Base-by-base conservation (phyloP, 805 yeast genomes). In the Candida morakotiae region DNA sequence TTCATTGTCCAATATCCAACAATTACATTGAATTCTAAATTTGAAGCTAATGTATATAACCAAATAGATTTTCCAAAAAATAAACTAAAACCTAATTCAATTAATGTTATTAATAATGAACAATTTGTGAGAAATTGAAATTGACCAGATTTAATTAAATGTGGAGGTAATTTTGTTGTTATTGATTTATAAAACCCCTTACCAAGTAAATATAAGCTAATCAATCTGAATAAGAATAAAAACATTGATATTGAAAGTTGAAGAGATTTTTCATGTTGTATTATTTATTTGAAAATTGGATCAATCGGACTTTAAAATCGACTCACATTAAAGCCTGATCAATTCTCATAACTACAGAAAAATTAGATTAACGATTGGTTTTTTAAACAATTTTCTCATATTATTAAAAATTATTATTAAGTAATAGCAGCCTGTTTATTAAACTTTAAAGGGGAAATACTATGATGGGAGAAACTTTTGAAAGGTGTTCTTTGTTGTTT, bases 111-210 rank as follows among this genome's bases (percentile, higher is more conserved):
- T 5, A 43, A 18, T 28, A 54, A 40, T 21, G 53, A 42, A 28
- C 45, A 22, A 27, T 55, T 54, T 34, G 62, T 56, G 21, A 56
- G 35, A 40, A 54, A 56, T 38, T 55, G 60, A 30, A 41, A 44
- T 15, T 51, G 48, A 3, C 58, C 58, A 1, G 53, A 57, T 19
- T 43, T 46, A 15, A 21, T 39, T 28, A 56, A 38, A 26, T 47
- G 44, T 13, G 45, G 44, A 3, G 60, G 56, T 14, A 54, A 37
- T 24, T 36, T 16, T n/a, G 35, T 32, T 3, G 28, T 32, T n/a
- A 32, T 17, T n/a, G 35, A 32, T 24, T 32, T 32, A 23, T 16
- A 23, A n/a, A 32, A 32, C 3, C 35, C 35, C 23, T 32, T 32
- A n/a, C 28, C 35, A 11, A 32, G 11, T 32, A 32, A 17, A 5